phyloP scores from a whole-genome alignment of 306 rosid genomes.

The Macrotyloma uniflorum region DNA sequence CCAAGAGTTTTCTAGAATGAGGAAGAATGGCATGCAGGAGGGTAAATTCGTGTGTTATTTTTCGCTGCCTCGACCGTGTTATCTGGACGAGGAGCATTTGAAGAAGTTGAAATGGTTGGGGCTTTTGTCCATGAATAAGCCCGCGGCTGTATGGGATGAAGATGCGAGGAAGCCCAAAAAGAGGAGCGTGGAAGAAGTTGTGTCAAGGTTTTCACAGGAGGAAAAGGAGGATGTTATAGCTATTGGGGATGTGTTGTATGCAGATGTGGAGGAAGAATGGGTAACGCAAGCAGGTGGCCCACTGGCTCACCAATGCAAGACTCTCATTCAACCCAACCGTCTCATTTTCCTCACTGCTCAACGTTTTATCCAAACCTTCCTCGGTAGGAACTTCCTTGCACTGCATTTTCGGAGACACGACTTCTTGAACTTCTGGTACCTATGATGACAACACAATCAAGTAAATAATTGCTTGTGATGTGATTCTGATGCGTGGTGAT shows the following conservation, averaged over 20 bases:
- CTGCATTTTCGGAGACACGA: conserved; percentile 82
- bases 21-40: conserved; percentile 58
- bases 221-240: conserved; percentile 65
- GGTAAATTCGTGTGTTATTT: conserved; percentile 63
- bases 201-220: conserved; percentile 62
- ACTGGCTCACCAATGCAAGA: conserved; percentile 74
- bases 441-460: too few species aligned
- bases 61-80: conserved; percentile 71
- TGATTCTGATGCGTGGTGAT: background rate
- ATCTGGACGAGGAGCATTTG: conserved; percentile 65
- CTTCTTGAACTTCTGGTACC: conserved; percentile 77
- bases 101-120: conserved; percentile 72
- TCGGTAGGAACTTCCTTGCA: conserved; percentile 72
- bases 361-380: conserved; percentile 87
- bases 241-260: conserved; percentile 78
- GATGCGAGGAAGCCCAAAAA: conserved; percentile 62
- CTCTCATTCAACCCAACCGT: conserved; percentile 72
- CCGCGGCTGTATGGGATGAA: conserved; percentile 68
- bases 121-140: conserved; percentile 59
- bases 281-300: conserved; percentile 90
- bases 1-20: conserved; percentile 58
- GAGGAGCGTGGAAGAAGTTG: conserved; percentile 64
- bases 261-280: conserved; percentile 76
- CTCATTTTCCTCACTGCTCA: conserved; percentile 85
- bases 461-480: too few species aligned